Evolutionary conservation across 1,284 basidiomycete species (phyloP).

Genomic region (Afroboletus lepidellus): DNA sequence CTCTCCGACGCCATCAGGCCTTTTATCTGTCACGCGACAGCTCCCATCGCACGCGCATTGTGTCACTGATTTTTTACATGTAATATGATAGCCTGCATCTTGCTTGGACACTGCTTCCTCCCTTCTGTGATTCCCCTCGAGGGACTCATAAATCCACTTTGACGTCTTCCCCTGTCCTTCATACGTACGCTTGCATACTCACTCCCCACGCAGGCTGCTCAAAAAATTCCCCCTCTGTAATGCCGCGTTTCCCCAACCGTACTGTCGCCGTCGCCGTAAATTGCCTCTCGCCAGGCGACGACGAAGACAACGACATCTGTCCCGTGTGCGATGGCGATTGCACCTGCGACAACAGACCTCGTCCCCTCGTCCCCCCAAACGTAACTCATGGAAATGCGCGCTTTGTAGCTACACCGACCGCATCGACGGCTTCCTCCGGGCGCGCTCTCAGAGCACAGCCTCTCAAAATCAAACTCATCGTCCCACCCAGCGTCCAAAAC

Average conservation of each 20-base stretch:
- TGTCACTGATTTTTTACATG: conserved; percentile 39
- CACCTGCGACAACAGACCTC: conserved; percentile 59
- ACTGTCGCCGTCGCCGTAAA: conserved; percentile 50
- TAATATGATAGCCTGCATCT: conserved; percentile 32
- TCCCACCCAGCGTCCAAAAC: conserved; percentile 52
- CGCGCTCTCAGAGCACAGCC: conserved; percentile 36
- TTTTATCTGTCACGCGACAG: conserved; percentile 38
- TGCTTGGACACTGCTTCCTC: conserved; percentile 5
- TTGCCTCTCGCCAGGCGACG: conserved; percentile 42
- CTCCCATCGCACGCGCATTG: conserved; percentile 30
- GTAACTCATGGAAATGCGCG: conserved; percentile 27
- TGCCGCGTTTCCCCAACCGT: conserved; percentile 68
- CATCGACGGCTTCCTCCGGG: conserved; percentile 22
- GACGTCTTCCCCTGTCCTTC: conserved; percentile 24
- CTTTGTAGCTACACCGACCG: conserved; percentile 31
- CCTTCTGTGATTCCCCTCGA: conserved; percentile 22
- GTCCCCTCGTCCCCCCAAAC: conserved; percentile 28
- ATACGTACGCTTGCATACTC: conserved; percentile 28
- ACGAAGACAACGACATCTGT: conserved; percentile 80
- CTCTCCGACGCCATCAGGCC: conserved; percentile 30
- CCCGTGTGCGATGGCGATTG: conserved; percentile 84
- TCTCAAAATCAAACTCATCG: conserved; percentile 75
- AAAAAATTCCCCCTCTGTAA: conserved; percentile 57
- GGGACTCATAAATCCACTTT: conserved; percentile 26
- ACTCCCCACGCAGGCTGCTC: conserved; percentile 44